These are phyloP conservation scores for Rhodotorula diobovata DNA, from an alignment of 768 basidiomycete genomes.

Conservation along the genomic window DNA sequence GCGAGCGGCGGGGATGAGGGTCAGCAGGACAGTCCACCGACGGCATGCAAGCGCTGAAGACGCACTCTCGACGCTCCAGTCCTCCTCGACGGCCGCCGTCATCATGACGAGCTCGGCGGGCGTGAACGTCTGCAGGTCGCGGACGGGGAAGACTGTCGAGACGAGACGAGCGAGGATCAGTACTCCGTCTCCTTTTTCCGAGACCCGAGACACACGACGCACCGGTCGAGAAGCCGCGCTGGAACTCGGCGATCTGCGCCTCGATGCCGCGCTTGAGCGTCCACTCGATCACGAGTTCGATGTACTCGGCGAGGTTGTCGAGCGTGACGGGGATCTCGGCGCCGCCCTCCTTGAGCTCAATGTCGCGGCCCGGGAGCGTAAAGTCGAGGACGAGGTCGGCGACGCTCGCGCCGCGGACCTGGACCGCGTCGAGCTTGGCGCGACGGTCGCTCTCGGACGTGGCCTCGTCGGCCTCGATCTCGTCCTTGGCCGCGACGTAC, in stretches of 20 bases:
- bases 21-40: background rate
- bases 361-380: slow-evolving; percentile 83
- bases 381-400: slow-evolving; percentile 92
- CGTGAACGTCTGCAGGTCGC: slow-evolving; percentile 84
- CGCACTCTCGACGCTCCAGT: slow-evolving; percentile 89
- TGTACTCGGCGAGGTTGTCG: slow-evolving; percentile 83
- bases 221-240: slow-evolving; percentile 75
- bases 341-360: slow-evolving; percentile 85
- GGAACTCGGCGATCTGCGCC: slow-evolving; percentile 81
- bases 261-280: slow-evolving; percentile 76
- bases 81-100: slow-evolving; percentile 64
- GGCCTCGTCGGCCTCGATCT: slow-evolving; percentile 53
- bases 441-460: slow-evolving; percentile 42
- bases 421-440: slow-evolving; percentile 51
- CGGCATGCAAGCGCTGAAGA: slow-evolving; percentile 15
- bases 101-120: slow-evolving; percentile 92
- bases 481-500: slow-evolving; percentile 47
- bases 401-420: slow-evolving; percentile 62
- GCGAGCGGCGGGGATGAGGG: background rate
- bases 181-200: background rate
- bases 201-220: background rate
- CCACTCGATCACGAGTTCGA: slow-evolving; percentile 76
- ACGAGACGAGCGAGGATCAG: background rate
- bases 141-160: slow-evolving; percentile 77
- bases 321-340: slow-evolving; percentile 73